Conservation (phyloP, 73 alveolate species). For the Paramecium caudatum region DNA sequence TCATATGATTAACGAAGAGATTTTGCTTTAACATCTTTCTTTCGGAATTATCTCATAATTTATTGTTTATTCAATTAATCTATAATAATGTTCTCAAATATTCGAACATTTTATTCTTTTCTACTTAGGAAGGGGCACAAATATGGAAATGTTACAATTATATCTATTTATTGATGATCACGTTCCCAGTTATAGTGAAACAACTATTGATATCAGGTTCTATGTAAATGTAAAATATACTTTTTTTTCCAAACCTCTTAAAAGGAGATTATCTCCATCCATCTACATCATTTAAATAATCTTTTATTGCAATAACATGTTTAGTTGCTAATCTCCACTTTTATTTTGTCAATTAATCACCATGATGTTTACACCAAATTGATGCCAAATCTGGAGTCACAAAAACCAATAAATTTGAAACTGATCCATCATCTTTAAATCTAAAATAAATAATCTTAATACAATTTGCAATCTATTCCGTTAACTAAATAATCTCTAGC, state of each 20-base stretch:
- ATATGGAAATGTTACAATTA: slow-evolving; percentile 27
- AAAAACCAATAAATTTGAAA: not conserved
- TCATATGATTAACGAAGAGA: not conserved
- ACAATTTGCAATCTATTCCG: slow-evolving; percentile 22
- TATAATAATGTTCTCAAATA: slow-evolving; percentile 6
- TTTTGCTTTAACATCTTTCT: not conserved
- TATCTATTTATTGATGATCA: not conserved
- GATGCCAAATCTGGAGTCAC: slow-evolving; percentile 37
- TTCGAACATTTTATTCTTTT: slow-evolving; percentile 23
- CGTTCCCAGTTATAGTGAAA: slow-evolving; percentile 3
- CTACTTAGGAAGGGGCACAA: not conserved
- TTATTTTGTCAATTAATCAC: slow-evolving; percentile 13
- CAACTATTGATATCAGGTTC: slow-evolving; percentile 17
- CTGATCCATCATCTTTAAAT: slow-evolving; percentile 43
- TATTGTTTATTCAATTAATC: not conserved
- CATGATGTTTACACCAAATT: slow-evolving; percentile 42
- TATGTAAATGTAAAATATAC: not conserved
- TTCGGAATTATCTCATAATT: slow-evolving; percentile 41
- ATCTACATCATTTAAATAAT: slow-evolving; percentile 17
- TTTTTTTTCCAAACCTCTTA: slow-evolving; percentile 27
- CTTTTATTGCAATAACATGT: slow-evolving; percentile 1
- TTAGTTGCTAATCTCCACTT: slow-evolving; percentile 46
- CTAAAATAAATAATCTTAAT: not conserved
- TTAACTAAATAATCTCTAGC: slow-evolving; percentile 45
- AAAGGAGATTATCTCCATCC: slow-evolving; percentile 49